These are phyloP conservation scores for Biancaea sappan DNA, from an alignment of 306 rosid genomes.

Conservation along the genomic window DNA sequence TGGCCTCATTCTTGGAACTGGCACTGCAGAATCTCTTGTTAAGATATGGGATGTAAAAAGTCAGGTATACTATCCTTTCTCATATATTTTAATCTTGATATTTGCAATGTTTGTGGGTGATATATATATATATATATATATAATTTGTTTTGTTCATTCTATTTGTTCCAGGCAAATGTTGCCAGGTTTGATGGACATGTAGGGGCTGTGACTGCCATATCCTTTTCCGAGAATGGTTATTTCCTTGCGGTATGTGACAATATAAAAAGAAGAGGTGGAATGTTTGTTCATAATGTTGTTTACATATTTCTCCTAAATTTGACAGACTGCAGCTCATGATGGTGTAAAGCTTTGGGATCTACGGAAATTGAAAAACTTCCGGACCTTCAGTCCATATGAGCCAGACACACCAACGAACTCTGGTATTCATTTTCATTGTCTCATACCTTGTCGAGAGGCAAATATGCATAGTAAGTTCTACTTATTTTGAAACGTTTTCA, in stretches of 20 bases:
- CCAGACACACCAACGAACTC: conserved; percentile 79
- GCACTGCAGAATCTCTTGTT: conserved; percentile 82
- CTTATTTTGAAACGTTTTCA: not conserved
- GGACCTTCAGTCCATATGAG: conserved; percentile 68
- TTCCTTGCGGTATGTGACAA: conserved; percentile 69
- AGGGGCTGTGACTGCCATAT: conserved; percentile 79
- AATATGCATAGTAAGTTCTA: not conserved
- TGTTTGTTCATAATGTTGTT: conserved; percentile 3
- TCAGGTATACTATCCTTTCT: conserved; percentile 62
- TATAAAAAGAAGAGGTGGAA: not conserved
- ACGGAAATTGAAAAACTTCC: conserved; percentile 68
- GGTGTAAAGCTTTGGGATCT: conserved; percentile 86
- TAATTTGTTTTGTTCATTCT: not conserved
- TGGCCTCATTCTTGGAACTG: conserved; percentile 99
- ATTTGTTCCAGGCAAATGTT: conserved; percentile 63
- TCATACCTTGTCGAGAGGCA: not conserved
- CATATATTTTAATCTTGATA: not conserved
- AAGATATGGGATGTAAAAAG: conserved; percentile 99
- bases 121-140: too few species aligned
- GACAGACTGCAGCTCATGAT: conserved; percentile 76
- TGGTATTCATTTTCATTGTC: conserved; percentile 46
- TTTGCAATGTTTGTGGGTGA: not conserved
- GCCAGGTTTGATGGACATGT: conserved; percentile 77
- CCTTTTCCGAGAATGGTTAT: conserved; percentile 83
- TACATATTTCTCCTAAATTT: conserved; percentile 26